Conservation (phyloP, 257 asterid genomes). For the Penstemon newberryi region DNA sequence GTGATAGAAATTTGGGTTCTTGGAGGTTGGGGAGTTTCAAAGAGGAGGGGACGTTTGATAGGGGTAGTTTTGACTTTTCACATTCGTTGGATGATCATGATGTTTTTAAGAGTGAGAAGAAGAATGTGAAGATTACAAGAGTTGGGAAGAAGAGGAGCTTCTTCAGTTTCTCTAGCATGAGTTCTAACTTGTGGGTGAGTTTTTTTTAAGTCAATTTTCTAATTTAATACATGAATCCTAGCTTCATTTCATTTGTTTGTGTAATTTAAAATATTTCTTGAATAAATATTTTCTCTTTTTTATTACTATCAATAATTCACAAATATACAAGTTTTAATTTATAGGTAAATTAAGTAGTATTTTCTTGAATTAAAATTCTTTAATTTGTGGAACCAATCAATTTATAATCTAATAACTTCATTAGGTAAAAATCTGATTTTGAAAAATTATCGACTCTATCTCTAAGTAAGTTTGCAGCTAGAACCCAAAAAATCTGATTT, state of each 20-base stretch:
- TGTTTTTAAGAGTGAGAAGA: constrained; percentile 28
- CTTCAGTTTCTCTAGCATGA: constrained; percentile 42
- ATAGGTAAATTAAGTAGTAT: too few relatives aligned
- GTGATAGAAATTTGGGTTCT: constrained; percentile 28
- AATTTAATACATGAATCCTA: neutral
- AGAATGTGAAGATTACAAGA: constrained; percentile 40
- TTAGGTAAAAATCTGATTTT: too few relatives aligned
- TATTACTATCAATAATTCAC: too few relatives aligned
- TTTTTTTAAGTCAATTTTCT: neutral
- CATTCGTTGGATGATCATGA: constrained; percentile 17
- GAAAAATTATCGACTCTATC: too few relatives aligned
- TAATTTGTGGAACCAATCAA: too few relatives aligned
- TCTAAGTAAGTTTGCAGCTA: too few relatives aligned
- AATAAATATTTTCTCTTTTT: neutral
- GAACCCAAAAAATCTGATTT: too few relatives aligned
- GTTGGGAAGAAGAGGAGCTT: constrained; percentile 52
- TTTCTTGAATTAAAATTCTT: too few relatives aligned
- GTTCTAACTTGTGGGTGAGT: constrained; percentile 55
- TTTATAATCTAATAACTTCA: too few relatives aligned
- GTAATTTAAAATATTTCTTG: neutral
- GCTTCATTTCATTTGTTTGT: neutral
- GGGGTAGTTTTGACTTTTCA: constrained; percentile 38
- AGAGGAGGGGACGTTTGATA: constrained; percentile 23
- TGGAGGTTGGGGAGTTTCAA: constrained; percentile 55
- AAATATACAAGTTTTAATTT: too few relatives aligned